These are phyloP conservation scores for Thalassia testudinum DNA, from an alignment of 116 monocot genomes.

Conservation along the genomic window DNA sequence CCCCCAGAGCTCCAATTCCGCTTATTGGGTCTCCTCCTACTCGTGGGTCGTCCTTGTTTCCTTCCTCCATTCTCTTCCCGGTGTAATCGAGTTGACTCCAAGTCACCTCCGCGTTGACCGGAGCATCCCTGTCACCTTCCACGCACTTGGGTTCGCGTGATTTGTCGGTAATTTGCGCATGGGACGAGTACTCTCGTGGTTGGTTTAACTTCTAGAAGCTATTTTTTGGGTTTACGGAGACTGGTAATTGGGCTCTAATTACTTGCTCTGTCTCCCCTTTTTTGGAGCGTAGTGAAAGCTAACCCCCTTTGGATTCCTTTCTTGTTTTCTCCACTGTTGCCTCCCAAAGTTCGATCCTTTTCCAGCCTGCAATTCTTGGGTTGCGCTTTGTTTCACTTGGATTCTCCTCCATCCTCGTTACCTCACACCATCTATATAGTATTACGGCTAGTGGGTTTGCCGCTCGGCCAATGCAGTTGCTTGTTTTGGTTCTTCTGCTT, in stretches of 20 bases:
- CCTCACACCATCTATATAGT: not conserved
- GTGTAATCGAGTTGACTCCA: not conserved
- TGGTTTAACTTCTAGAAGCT: not conserved
- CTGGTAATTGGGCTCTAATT: too few relatives aligned
- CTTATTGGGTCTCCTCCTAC: not conserved
- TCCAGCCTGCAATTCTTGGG: not conserved
- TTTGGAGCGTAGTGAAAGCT: too few relatives aligned
- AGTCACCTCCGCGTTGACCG: not conserved
- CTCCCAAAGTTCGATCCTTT: not conserved
- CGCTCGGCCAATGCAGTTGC: conserved; percentile 20
- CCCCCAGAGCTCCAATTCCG: not conserved
- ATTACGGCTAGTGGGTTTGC: not conserved
- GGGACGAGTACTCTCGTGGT: not conserved
- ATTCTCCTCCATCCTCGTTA: not conserved
- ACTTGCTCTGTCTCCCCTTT: too few relatives aligned
- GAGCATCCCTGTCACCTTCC: not conserved
- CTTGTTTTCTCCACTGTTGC: not conserved
- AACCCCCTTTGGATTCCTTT: too few relatives aligned
- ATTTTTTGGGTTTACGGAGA: not conserved
- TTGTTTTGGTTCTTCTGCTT: conserved; percentile 18
- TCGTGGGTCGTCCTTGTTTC: not conserved
- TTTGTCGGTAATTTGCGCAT: not conserved
- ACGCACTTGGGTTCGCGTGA: not conserved
- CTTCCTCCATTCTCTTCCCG: not conserved
- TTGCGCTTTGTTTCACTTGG: not conserved